These are phyloP conservation scores for Salvia miltiorrhiza DNA, from an alignment of 257 asterid species.

Conservation along the genomic window DNA sequence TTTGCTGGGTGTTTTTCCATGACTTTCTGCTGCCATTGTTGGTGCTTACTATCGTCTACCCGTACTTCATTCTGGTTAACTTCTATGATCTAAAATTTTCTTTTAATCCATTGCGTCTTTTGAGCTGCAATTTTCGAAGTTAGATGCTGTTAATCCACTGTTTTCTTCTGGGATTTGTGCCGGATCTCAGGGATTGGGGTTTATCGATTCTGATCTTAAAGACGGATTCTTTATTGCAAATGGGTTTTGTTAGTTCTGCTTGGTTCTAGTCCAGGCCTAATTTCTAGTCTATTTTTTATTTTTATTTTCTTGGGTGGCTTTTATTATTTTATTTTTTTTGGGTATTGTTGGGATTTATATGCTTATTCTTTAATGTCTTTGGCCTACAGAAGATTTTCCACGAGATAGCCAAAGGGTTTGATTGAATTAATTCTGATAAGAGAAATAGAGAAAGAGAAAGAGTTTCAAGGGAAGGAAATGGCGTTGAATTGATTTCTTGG, in stretches of 20 bases:
- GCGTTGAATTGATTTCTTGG: constrained; percentile 15
- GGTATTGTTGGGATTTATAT: neutral
- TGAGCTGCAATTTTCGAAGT: constrained; percentile 18
- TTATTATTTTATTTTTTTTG: neutral
- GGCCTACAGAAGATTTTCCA: neutral
- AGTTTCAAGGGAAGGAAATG: neutral
- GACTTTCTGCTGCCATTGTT: constrained; percentile 16
- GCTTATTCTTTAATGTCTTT: constrained; percentile 15
- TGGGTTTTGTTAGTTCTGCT: constrained; percentile 11
- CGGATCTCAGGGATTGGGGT: constrained; percentile 41
- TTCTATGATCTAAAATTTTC: constrained; percentile 15
- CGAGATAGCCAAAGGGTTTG: constrained; percentile 6
- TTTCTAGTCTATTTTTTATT: neutral
- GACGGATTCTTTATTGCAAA: neutral
- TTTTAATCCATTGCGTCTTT: neutral
- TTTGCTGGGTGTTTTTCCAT: constrained; percentile 8
- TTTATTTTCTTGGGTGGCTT: neutral
- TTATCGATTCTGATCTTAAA: constrained; percentile 26
- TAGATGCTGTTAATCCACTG: constrained; percentile 14
- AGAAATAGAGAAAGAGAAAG: constrained; percentile 4
- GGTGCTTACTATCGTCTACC: constrained; percentile 2
- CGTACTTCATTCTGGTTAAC: constrained; percentile 9
- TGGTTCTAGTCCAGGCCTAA: neutral
- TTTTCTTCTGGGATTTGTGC: constrained; percentile 9
- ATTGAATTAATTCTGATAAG: neutral